Base-by-base conservation (phyloP, 441 rosid genomes). In the Jatropha multifida region DNA sequence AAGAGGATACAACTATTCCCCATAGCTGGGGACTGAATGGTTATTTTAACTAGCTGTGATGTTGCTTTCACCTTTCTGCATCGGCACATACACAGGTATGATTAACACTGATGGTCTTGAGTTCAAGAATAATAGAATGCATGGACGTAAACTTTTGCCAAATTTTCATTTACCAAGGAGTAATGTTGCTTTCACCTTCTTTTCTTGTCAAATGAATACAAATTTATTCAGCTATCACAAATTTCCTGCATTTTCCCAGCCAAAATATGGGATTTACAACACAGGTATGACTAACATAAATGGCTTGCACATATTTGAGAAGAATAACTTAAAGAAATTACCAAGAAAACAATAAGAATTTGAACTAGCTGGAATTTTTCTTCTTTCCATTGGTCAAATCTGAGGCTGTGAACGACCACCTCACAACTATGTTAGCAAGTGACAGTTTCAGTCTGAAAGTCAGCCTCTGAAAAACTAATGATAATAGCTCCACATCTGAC, bases 401-500 rank as follows among this genome's bases (percentile, higher is more conserved):
- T 0, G 82, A 74, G 48, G 80, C 81, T 5, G 88, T 82, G 81
- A 86, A 83, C 69, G 92, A 82, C 71, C 27, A 7, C 12, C 81
- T 88, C 69, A 63, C 81, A 14, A 92, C 81, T 17, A 90, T 83
- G 78, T 80, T 91, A 44, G 90, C 73, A 37, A 86, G 64, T 13
- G 93, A 73, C 69, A 90, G 69, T 79, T 93, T 88, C 78, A 89
- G 79, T 75, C 86, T 90, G 20, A 80, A 81, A 15, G 97, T 87
- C 81, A 96, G 80, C 80, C 79, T 92, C 82, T 89, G 94, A 64
- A 96, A 80, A 80, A 96, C 65, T 78, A 81, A 51, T 23, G 97
- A 82, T 75, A 96, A 78, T 26, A 81, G 44, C 10, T 77, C 82
- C 62, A 90, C 99, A 73, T 96, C 98, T 7, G 95, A 81, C 94